These are phyloP conservation scores for Brassica incana DNA, from an alignment of 345 rosid species.

Conservation along the genomic window DNA sequence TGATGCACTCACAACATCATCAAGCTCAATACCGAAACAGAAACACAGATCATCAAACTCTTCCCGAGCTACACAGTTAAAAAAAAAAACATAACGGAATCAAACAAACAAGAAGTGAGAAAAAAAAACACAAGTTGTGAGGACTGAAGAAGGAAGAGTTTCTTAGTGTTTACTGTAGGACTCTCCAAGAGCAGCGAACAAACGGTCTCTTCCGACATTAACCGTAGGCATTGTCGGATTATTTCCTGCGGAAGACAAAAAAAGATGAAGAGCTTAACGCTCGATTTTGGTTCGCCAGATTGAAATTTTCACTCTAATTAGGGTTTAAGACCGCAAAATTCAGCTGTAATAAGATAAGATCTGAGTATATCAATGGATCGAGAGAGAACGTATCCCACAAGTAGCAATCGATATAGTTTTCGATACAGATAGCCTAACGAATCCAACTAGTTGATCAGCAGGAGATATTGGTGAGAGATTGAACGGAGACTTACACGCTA, in stretches of 20 bases:
- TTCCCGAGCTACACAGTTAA: slow-evolving; percentile 53
- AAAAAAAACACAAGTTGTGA: neutral
- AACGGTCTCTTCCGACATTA: slow-evolving; percentile 81
- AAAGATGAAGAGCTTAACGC: neutral
- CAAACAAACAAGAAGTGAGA: neutral
- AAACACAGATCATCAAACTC: slow-evolving; percentile 90
- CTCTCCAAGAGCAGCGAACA: slow-evolving; percentile 64
- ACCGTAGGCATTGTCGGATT: slow-evolving; percentile 66
- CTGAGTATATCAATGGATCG: slow-evolving; percentile 2
- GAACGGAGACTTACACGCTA: slow-evolving; percentile 6
- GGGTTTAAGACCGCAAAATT: neutral
- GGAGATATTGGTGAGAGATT: neutral
- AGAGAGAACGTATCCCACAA: neutral
- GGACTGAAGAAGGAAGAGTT: neutral
- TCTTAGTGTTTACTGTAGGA: slow-evolving; percentile 53
- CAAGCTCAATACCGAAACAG: slow-evolving; percentile 88
- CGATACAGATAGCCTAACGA: neutral
- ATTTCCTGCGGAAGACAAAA: neutral
- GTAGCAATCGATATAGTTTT: neutral
- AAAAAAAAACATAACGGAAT: neutral
- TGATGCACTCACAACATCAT: slow-evolving; percentile 69
- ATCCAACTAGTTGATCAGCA: neutral
- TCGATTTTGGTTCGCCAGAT: neutral
- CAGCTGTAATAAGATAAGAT: neutral
- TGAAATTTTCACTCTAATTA: neutral